Evolutionary conservation across 2,329 filamentous ascomycete genomes (phyloP), one percentile per base, ranked within the genome.

Genomic region (Talaromyces sp.): DNA sequence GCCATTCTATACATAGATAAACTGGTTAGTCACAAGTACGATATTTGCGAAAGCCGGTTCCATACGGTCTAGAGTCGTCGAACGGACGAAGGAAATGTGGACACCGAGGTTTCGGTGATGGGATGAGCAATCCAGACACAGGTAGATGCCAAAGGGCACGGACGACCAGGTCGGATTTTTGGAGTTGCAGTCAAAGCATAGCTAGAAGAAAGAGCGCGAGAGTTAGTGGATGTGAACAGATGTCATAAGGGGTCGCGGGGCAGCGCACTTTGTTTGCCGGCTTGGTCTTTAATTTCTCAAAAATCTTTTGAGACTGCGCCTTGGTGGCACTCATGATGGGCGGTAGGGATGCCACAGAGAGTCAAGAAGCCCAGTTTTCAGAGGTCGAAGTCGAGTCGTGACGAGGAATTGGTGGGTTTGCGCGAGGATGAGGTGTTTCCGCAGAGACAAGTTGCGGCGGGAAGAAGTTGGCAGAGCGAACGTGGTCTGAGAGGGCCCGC

Each of bases 141-240:
- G 86, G 75, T 97, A 99, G 75, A 99, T 97, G 72, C 91, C 94
- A 65, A 99, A 92, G 11, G 93, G 92, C 32, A 97, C 92, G 7
- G 93, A 97, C 8, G 92, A 96, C 94, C 94, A 99, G 61, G 94
- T 97, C 64, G 94, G 94, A 74, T 97, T 97, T 80, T 97, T 97
- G 71, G 92, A 89, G 74, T 90, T 88, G 78, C 94, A 99, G 80
- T 99, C 94, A 79, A 99, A 99, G 84, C 94, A 99, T 81, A 96
- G 86, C 92, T 96, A 59, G 70, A 57, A 26, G 41, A 19, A 8
- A 41, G 11, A 27, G 24, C 31, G 61, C 46, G 54, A 59, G 50
- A 69, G 65, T 59, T 41, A 66, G 51, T 29, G 61, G 66, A 17
- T 26, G 10, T 43, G 21, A 56, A 27, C 46, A 32, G 26, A 26